phyloP scores from a whole-genome alignment of 2,329 filamentous ascomycete species.

The Ascochyta lentis region DNA sequence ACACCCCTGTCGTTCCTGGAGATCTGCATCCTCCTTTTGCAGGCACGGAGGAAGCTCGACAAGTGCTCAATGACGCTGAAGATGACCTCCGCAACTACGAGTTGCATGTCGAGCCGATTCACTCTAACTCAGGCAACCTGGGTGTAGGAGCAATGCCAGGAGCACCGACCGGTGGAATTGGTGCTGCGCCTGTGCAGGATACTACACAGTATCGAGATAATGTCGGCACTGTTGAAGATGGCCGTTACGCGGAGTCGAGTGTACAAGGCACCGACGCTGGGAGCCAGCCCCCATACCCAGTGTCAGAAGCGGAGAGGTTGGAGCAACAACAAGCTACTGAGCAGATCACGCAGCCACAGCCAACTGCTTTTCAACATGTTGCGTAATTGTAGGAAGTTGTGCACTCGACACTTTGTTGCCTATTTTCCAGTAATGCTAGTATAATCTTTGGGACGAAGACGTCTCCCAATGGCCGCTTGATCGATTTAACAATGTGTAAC shows the following conservation, averaged over 20 bases:
- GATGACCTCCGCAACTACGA: conserved; percentile 82
- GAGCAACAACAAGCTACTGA: conserved; percentile 31
- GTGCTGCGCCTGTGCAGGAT: not conserved
- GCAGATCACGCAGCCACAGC: conserved; percentile 5
- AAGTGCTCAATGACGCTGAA: conserved; percentile 91
- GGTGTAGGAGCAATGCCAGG: conserved; percentile 56
- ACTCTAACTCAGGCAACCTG: conserved; percentile 56
- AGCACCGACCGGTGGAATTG: conserved; percentile 5
- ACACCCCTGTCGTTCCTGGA: conserved; percentile 86
- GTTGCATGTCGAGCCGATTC: conserved; percentile 62
- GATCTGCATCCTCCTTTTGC: conserved; percentile 75
- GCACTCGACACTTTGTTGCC: not conserved
- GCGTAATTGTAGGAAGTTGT: not conserved
- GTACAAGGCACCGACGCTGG: conserved; percentile 30
- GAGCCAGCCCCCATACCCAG: conserved; percentile 36
- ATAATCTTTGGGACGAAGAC: not conserved
- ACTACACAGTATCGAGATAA: conserved; percentile 4
- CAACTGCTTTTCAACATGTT: conserved; percentile 5
- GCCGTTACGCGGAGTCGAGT: conserved; percentile 33
- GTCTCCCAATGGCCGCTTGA: not conserved
- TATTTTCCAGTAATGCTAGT: not conserved
- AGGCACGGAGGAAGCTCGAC: conserved; percentile 71
- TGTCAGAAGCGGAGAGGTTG: conserved; percentile 39
- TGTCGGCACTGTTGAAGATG: conserved; percentile 25
- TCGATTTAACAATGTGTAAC: not conserved